Percentiles rank a stretch among this genome's conserved stretches.
Evolutionary conservation across 441 rosid species (phyloP).

Genomic region (Cnidoscolus chayamansa): DNA sequence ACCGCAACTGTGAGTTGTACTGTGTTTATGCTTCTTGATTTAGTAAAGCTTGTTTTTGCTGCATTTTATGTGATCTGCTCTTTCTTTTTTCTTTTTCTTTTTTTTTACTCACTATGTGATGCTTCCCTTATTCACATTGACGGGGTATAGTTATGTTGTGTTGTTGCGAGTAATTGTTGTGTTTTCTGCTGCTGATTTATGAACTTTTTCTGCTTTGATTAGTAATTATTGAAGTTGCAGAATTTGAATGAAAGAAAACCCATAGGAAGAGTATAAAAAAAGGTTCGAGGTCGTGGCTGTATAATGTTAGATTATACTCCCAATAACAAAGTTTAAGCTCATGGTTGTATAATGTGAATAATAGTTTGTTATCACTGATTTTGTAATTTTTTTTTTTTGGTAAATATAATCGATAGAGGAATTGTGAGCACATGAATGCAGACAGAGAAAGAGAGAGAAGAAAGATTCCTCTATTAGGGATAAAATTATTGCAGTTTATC

Average conservation of each 20-base stretch:
- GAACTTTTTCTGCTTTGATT: not conserved
- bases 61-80: not conserved
- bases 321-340: not conserved
- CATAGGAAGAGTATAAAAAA: not conserved
- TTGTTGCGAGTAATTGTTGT: not conserved
- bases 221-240: not conserved
- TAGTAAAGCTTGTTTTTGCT: not conserved
- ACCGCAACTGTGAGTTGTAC: conserved; percentile 59
- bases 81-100: not conserved
- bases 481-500: not conserved
- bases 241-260: not conserved
- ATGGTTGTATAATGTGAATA: no score
- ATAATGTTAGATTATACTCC: not conserved
- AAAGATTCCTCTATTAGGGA: not conserved
- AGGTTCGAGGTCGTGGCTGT: no score
- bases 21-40: not conserved
- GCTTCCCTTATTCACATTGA: not conserved
- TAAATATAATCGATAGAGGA: no score
- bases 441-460: no score
- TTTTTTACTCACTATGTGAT: not conserved
- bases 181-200: not conserved
- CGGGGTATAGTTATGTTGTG: not conserved
- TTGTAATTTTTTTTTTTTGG: no score
- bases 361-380: not conserved
- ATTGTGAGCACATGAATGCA: no score